phyloP scores from a whole-genome alignment of 2,329 filamentous ascomycete genomes.

The Fusarium sp. region DNA sequence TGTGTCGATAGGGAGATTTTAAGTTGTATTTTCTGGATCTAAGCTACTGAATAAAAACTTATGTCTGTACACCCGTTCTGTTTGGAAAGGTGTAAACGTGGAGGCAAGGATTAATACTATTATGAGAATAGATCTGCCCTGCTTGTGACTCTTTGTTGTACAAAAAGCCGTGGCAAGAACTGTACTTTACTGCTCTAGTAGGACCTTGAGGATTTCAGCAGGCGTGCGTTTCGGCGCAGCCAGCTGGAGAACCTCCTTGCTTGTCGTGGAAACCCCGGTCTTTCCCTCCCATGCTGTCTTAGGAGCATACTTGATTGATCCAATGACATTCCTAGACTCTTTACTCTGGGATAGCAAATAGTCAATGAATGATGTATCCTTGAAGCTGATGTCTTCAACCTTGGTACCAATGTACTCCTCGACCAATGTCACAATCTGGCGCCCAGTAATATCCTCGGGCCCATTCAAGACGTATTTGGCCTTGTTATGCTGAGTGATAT shows the following conservation, averaged over 20 bases:
- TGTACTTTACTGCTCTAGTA: not conserved
- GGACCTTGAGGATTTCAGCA: not conserved
- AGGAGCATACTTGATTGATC: rapidly evolving
- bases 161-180: too few species aligned
- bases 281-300: not conserved
- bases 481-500: rapidly evolving
- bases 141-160: too few species aligned
- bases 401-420: not conserved
- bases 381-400: not conserved
- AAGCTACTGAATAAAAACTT: too few species aligned
- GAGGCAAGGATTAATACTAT: too few species aligned
- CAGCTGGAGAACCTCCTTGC: not conserved
- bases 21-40: too few species aligned
- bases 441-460: not conserved
- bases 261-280: not conserved
- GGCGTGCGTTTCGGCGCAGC: not conserved
- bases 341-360: not conserved
- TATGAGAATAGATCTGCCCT: too few species aligned
- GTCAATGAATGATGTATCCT: not conserved
- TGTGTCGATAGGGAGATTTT: too few species aligned
- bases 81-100: too few species aligned
- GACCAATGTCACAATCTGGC: not conserved
- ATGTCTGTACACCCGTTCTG: too few species aligned
- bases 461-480: not conserved
- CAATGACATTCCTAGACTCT: not conserved